Base-by-base conservation (phyloP, 163 green algal genomes). In the Scenedesmus sp. region DNA sequence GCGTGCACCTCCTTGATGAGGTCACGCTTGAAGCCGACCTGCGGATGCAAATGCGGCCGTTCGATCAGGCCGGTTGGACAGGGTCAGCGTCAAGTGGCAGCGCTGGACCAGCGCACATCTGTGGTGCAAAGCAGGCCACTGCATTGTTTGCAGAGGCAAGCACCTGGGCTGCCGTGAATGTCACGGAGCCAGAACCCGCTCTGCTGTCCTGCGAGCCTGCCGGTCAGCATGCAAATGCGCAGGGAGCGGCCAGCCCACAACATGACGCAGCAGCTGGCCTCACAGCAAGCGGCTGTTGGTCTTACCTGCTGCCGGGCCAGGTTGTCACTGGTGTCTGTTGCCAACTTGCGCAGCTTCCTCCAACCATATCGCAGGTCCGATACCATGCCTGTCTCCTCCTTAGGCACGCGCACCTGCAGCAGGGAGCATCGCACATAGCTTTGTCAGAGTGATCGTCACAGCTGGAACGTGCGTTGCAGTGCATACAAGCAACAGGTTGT, bases 351-450 rank as follows among this genome's bases (percentile, higher is more conserved):
- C 80, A 99, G 95, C 94, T 98, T 99, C 93, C 97, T 97, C 97
- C 97, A 99, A 85, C 92, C 94, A 94, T 99, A 98, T 81, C 95
- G 95, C 93, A 99, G 94, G 92, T 99, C 97, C 18, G 93, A 95
- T 73, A 99, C 96, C 92, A 97, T 94, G 93, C 98, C 96, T 26
- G 94, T 96, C 95, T 99, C 97, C 91, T 99, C 97, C 93, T 98
- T 98, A 72, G 97, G 96, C 92, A 99, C 96, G 18, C 94, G 95
- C 10, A 96, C 94, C 81, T 93, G 90, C 68, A 97, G 76, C 35
- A 26, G 37, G 1, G 9, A 20, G 53, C 43, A 65, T 0, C 20
- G 22, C 68, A 80, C 68, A 78, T 37, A 40, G 51, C 1, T 15
- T 61, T 42, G 4, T 78, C 4, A n/a, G n/a, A n/a, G n/a, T n/a